A percentile compares a stretch with the other conserved stretches of the same genome.
These are phyloP conservation scores for Chrysoporthe deuterocubensis DNA, from an alignment of 2,329 filamentous ascomycete species.

Conservation along the genomic window DNA sequence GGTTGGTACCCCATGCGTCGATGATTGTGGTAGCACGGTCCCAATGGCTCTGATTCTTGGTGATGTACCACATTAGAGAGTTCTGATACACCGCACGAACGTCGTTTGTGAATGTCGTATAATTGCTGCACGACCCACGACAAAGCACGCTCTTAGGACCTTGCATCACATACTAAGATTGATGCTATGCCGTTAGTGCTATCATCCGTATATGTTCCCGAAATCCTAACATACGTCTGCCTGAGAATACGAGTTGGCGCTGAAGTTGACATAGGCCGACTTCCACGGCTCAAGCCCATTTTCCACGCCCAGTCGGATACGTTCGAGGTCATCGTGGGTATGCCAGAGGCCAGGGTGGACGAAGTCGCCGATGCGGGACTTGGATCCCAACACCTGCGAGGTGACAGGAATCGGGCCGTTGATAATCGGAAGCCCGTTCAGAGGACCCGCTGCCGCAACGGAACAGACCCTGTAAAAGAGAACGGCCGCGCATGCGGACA, in stretches of 20 bases:
- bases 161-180: slow-evolving; percentile 36
- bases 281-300: slow-evolving; percentile 28
- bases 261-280: slow-evolving; percentile 30
- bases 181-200: no score
- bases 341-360: slow-evolving; percentile 40
- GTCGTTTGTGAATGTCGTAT: slow-evolving; percentile 42
- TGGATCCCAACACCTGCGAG: slow-evolving; percentile 19
- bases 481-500: background rate
- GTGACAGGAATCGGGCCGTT: slow-evolving; percentile 32
- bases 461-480: background rate
- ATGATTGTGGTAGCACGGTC: slow-evolving; percentile 41
- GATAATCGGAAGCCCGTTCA: slow-evolving; percentile 33
- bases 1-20: slow-evolving; percentile 41
- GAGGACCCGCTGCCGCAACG: slow-evolving; percentile 26
- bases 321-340: slow-evolving; percentile 39
- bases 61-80: slow-evolving; percentile 49
- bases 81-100: slow-evolving; percentile 46
- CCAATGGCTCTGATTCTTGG: slow-evolving; percentile 41
- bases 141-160: slow-evolving; percentile 38
- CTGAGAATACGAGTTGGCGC: slow-evolving; percentile 26
- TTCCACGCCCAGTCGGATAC: slow-evolving; percentile 35
- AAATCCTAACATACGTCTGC: background rate
- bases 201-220: no score
- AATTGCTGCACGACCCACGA: slow-evolving; percentile 41
- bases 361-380: slow-evolving; percentile 35